Evolutionary conservation across 1,284 basidiomycete species (phyloP).

Genomic region (Cutaneotrichosporon cutaneum): DNA sequence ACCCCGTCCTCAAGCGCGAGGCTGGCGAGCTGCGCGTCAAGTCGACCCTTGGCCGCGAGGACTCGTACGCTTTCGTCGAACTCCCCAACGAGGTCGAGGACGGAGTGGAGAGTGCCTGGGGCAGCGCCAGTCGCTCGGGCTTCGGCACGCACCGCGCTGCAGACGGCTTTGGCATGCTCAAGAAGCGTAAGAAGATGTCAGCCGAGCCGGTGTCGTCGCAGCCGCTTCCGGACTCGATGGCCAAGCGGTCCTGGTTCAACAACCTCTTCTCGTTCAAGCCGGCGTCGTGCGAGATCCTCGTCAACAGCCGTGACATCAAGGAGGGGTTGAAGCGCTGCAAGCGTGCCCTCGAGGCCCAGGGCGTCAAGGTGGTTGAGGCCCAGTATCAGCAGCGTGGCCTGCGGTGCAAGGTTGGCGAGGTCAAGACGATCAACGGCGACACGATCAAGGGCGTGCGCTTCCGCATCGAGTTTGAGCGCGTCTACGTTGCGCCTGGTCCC

Average conservation of each 20-base stretch:
- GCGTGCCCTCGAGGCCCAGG: conserved; percentile 34
- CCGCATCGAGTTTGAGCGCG: conserved; percentile 48
- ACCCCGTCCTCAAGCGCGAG: conserved; percentile 12
- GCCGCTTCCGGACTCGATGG: conserved; percentile 7
- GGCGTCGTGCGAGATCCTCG: conserved; percentile 57
- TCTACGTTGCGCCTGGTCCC: conserved; percentile 28
- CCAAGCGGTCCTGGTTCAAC: conserved; percentile 79
- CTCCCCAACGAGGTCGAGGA: conserved; percentile 33
- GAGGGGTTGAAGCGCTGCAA: conserved; percentile 40
- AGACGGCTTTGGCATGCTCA: conserved; percentile 49
- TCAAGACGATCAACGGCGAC: conserved; percentile 29
- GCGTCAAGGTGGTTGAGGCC: conserved; percentile 39
- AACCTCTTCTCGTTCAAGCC: conserved; percentile 86
- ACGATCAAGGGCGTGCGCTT: conserved; percentile 47
- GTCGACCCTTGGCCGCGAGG: conserved; percentile 41
- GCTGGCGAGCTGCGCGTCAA: conserved; percentile 22
- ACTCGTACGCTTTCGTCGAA: conserved; percentile 49
- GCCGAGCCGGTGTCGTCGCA: conserved; percentile 10
- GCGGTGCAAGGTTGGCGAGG: conserved; percentile 44
- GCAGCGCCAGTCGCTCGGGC: conserved; percentile 24
- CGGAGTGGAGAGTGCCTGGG: conserved; percentile 30
- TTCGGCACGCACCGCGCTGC: conserved; percentile 33
- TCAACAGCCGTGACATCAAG: conserved; percentile 41
- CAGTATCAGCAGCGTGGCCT: conserved; percentile 44
- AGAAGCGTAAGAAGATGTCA: conserved; percentile 43